phyloP scores from a whole-genome alignment of 1,284 basidiomycete genomes.

The Naganishia sp. region DNA sequence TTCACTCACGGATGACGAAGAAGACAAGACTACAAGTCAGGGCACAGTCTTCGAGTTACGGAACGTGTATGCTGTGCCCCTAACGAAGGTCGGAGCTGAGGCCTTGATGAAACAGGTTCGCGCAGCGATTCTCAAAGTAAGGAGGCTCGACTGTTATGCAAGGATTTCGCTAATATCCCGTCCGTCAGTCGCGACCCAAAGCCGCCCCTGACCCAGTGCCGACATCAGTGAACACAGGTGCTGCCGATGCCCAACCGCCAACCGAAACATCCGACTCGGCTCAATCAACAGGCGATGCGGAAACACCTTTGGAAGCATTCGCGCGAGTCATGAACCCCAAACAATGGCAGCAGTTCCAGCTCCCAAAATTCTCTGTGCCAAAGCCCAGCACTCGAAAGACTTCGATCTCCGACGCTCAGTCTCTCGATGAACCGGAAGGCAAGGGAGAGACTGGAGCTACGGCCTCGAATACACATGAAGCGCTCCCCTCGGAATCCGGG shows the following conservation, averaged over 20 bases:
- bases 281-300: neutral
- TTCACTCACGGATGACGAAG: constrained; percentile 7
- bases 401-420: neutral
- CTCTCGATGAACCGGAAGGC: neutral
- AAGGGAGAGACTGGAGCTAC: neutral
- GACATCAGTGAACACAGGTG: neutral
- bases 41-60: constrained; percentile 27
- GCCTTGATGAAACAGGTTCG: constrained; percentile 28
- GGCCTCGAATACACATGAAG: neutral
- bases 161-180: neutral
- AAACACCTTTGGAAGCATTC: constrained; percentile 28
- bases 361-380: constrained; percentile 10
- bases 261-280: constrained; percentile 2
- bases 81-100: constrained; percentile 24
- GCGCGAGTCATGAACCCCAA: constrained; percentile 32
- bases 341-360: constrained; percentile 27
- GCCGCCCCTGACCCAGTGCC: neutral
- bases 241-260: neutral
- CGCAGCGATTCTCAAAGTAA: constrained; percentile 22
- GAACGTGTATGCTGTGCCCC: constrained; percentile 33
- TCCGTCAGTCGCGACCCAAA: constrained; percentile 23
- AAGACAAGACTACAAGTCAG: constrained; percentile 6
- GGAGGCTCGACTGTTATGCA: neutral
- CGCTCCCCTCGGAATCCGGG: constrained; percentile 19
- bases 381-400: neutral